phyloP scores from a whole-genome alignment of 169 alveolate genomes.

The Besnoitia besnoiti region DNA sequence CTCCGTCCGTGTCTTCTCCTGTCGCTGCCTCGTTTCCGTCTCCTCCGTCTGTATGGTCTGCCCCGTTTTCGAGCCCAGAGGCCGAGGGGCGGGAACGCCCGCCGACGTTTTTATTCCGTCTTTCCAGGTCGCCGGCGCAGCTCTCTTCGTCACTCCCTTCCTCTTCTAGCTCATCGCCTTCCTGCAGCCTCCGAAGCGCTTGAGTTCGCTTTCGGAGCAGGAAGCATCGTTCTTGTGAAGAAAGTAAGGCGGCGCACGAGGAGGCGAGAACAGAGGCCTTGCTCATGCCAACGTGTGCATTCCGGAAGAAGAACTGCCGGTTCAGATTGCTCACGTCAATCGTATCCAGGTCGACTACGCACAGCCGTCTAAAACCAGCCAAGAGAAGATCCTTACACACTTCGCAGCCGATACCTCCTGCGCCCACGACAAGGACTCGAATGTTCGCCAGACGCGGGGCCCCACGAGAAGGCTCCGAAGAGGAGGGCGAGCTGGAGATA shows the following conservation, averaged over 20 bases:
- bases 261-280: constrained; percentile 51
- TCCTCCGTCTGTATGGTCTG: neutral
- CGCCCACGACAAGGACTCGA: constrained; percentile 89
- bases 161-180: neutral
- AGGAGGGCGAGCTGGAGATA: neutral
- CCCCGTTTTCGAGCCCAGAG: neutral
- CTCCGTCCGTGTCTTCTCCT: neutral
- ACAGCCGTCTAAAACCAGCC: constrained; percentile 91
- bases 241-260: constrained; percentile 8
- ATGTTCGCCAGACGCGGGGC: neutral
- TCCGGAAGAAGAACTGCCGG: constrained; percentile 93
- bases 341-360: constrained; percentile 95
- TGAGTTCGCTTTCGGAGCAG: constrained; percentile 1
- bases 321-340: constrained; percentile 96
- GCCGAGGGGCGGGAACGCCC: neutral
- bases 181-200: neutral
- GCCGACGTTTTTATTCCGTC: neutral
- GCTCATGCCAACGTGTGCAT: constrained; percentile 52
- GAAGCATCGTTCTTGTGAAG: neutral
- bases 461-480: neutral
- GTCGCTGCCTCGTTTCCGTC: neutral
- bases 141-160: neutral
- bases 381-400: constrained; percentile 91
- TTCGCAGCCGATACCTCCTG: constrained; percentile 99
- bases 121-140: neutral